Evolutionary conservation across 2,329 filamentous ascomycete genomes (phyloP).

Genomic region (Mariannaea sp.): DNA sequence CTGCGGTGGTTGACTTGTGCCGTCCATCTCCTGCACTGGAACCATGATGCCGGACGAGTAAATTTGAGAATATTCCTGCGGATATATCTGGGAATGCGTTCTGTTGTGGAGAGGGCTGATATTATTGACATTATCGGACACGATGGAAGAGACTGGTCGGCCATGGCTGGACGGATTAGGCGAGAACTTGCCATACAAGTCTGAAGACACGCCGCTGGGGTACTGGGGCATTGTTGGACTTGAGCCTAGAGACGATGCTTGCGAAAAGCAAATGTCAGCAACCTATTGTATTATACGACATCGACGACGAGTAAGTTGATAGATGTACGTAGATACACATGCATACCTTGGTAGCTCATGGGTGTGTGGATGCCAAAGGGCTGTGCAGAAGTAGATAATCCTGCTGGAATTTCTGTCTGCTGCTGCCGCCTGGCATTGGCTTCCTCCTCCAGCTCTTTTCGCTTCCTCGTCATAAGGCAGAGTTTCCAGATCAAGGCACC

Average conservation of each 20-base stretch:
- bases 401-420: neutral
- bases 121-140: too few species aligned
- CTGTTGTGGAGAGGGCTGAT: conserved; percentile 6
- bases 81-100: conserved; percentile 23
- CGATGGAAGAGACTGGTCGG: conserved; percentile 24
- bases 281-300: neutral
- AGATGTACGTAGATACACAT: too few species aligned
- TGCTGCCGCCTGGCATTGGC: neutral
- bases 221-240: conserved; percentile 23
- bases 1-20: conserved; percentile 16
- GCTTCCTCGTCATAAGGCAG: conserved; percentile 5
- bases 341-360: conserved; percentile 35
- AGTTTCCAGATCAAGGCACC: conserved; percentile 11
- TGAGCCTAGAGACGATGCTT: conserved; percentile 26
- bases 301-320: neutral
- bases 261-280: conserved; percentile 15
- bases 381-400: conserved; percentile 20
- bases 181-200: conserved; percentile 28
- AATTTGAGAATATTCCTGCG: conserved; percentile 22
- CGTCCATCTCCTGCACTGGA: conserved; percentile 34
- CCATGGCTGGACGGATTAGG: conserved; percentile 25
- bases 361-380: conserved; percentile 24
- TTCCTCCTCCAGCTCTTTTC: neutral
- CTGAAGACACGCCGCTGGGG: conserved; percentile 24
- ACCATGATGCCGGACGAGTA: conserved; percentile 27